Conservation (phyloP, 2,329 filamentous ascomycete species). For the Chaetomiaceae sp. region DNA sequence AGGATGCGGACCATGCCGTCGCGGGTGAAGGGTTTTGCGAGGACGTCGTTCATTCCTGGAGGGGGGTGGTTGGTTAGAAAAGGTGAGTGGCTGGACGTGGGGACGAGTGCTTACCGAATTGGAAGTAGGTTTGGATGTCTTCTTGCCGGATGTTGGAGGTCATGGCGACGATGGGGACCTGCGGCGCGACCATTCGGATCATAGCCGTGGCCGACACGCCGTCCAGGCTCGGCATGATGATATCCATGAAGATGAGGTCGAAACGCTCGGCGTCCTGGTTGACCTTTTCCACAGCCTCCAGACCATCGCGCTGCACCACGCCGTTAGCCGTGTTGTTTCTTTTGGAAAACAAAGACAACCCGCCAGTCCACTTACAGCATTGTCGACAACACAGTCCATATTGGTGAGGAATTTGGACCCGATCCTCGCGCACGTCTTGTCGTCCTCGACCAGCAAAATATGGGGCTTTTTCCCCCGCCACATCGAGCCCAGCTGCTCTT, state of each 20-base stretch:
- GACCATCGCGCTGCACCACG: constrained; percentile 66
- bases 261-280: constrained; percentile 47
- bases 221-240: constrained; percentile 96
- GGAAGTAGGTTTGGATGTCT: constrained; percentile 95
- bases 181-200: constrained; percentile 79
- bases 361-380: constrained; percentile 49
- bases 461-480: constrained; percentile 64
- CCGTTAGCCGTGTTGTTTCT: constrained; percentile 5
- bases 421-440: constrained; percentile 62
- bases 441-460: constrained; percentile 86
- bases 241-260: constrained; percentile 78
- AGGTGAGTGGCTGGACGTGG: not conserved
- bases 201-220: constrained; percentile 92
- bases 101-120: constrained; percentile 67
- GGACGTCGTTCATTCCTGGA: constrained; percentile 91
- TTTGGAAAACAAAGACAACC: not conserved
- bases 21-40: constrained; percentile 94
- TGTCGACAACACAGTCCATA: constrained; percentile 63
- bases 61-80: constrained; percentile 18
- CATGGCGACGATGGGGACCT: constrained; percentile 93
- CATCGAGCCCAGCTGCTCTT: constrained; percentile 39
- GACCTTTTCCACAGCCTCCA: constrained; percentile 87
- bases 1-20: constrained; percentile 80
- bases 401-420: constrained; percentile 62
- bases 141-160: constrained; percentile 96